Base-by-base conservation (phyloP, 2,329 filamentous ascomycete genomes). In the Penicillium italicum region DNA sequence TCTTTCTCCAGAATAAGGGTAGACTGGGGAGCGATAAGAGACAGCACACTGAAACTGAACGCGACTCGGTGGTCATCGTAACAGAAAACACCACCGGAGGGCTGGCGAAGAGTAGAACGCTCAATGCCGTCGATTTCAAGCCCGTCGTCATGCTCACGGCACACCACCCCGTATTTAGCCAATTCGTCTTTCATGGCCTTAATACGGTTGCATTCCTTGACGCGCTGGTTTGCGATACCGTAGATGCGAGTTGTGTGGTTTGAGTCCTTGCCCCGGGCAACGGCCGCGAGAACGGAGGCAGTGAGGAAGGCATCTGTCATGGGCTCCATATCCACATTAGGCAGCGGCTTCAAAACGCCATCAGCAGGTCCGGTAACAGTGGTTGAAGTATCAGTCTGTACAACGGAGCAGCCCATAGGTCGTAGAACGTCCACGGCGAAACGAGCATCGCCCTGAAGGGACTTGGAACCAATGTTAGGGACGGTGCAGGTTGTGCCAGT, bases 221-320 rank as follows among this genome's bases (percentile, higher is more conserved):
- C 93, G 65, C 94, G 86, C 73, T 99, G 94, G 69, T 99, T 99
- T 30, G 94, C 94, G 65, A 99, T 99, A 47, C 94, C 94, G 16
- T 87, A 88, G 62, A 99, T 97, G 53, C 85, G 85, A 0, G 94
- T 99, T 2, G 85, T 87, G 43, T 77, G 77, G 36, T 79, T 81
- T 9, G 74, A 71, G 49, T 76, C 77, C 48, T 85, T 86, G 2
- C 90, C 90, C 14, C 83, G 85, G 10, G 93, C 91, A 41, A 96
- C 90, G 34, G 94, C 94, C 26, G 91, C 94, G 44, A 99, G 82
- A 5, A 96, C 91, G 1, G 91, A 95, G 18, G 94, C 94, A 5
- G 92, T 97, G 50, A 99, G 81, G 80, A 99, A 99, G 46, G 94
- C 94, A 74, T 99, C 94, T 0, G 94, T 99, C 94, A 99, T 99